Conservation (phyloP, 2,329 filamentous ascomycete species). For the Neoascochyta sp. region DNA sequence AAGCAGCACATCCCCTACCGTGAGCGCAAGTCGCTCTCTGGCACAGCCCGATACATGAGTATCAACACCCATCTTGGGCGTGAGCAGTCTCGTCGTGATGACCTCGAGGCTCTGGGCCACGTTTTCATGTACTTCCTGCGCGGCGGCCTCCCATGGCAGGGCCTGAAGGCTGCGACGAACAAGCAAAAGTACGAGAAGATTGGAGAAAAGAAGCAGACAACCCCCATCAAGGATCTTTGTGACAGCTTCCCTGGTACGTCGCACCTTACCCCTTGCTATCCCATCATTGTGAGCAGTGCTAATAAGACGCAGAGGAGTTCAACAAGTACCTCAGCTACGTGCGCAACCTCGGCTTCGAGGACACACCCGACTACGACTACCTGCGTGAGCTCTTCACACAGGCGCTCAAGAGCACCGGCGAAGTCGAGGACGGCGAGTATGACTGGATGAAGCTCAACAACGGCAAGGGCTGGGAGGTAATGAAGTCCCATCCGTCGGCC, state of each 20-base stretch:
- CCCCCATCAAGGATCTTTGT: conserved; percentile 92
- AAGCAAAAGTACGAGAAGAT: conserved; percentile 99
- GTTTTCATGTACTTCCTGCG: conserved; percentile 68
- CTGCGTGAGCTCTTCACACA: conserved; percentile 94
- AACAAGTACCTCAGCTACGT: conserved; percentile 97
- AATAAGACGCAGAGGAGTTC: conserved; percentile 68
- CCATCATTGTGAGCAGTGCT: conserved; percentile 21
- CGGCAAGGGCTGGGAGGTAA: conserved; percentile 85
- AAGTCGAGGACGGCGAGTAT: conserved; percentile 96
- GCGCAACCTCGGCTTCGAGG: conserved; percentile 95
- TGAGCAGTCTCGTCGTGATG: conserved; percentile 93
- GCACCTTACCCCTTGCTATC: not conserved
- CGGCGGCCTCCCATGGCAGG: conserved; percentile 65
- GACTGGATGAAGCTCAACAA: conserved; percentile 99
- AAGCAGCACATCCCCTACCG: conserved; percentile 98
- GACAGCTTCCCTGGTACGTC: conserved; percentile 77
- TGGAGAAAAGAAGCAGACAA: conserved; percentile 99
- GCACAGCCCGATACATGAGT: conserved; percentile 97
- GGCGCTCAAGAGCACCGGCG: conserved; percentile 87
- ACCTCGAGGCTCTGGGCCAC: conserved; percentile 78
- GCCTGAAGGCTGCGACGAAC: conserved; percentile 65
- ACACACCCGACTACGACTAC: conserved; percentile 98
- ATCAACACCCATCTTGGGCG: conserved; percentile 98
- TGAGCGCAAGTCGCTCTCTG: conserved; percentile 93
- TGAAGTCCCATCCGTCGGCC: conserved; percentile 65